Evolutionary conservation across 2,329 filamentous ascomycete species (phyloP).

Genomic region (Trichoderma koningii): DNA sequence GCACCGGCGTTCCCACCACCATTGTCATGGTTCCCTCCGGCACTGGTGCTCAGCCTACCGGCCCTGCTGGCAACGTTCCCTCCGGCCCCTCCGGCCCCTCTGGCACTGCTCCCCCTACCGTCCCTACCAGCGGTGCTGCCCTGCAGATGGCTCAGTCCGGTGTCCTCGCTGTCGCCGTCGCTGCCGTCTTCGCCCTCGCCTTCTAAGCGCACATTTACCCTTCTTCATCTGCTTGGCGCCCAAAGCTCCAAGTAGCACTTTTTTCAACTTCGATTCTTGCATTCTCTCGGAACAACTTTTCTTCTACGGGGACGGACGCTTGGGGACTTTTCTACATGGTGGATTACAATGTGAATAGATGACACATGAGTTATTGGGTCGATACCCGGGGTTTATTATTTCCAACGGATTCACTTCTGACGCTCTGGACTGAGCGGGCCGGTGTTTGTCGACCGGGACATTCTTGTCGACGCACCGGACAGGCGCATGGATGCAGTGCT

Average conservation of each 20-base stretch:
- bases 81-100: constrained; percentile 18
- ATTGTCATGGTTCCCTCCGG: constrained; percentile 32
- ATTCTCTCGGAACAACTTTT: constrained; percentile 32
- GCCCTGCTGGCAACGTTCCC: constrained; percentile 30
- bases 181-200: constrained; percentile 45
- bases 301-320: constrained; percentile 38
- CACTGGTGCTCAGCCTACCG: constrained; percentile 23
- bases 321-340: constrained; percentile 32
- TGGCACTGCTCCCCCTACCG: constrained; percentile 25
- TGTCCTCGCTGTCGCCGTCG: constrained; percentile 44
- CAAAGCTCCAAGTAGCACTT: neutral
- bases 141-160: constrained; percentile 45
- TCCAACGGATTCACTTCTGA: constrained; percentile 24
- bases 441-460: constrained; percentile 2
- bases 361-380: constrained; percentile 16
- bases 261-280: constrained; percentile 25
- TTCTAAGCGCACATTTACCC: constrained; percentile 32
- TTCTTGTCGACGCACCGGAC: constrained; percentile 1
- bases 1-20: constrained; percentile 34
- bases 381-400: constrained; percentile 21
- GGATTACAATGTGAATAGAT: constrained; percentile 26
- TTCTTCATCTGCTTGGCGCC: neutral
- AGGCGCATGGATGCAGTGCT: constrained; percentile 19
- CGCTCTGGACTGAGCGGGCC: constrained; percentile 22
- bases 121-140: constrained; percentile 40